Percentiles rank a stretch among this genome's conserved stretches.
Evolutionary conservation across 345 rosid genomes (phyloP).

Genomic region (Rubroshorea leprosula): DNA sequence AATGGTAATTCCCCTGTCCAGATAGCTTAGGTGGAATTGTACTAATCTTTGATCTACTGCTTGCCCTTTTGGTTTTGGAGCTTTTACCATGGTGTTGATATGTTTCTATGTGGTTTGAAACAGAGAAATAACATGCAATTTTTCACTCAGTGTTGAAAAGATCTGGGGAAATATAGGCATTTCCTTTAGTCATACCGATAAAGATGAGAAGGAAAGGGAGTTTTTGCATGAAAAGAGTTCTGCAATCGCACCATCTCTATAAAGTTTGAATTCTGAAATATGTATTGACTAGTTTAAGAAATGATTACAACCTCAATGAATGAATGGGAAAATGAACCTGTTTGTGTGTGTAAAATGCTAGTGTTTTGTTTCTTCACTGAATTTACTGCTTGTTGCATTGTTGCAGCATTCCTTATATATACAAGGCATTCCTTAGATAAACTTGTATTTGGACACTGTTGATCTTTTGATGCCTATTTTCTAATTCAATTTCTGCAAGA

Average conservation of each 20-base stretch:
- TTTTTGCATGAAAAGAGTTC: not conserved
- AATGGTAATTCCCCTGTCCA: not conserved
- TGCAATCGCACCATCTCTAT: too few species aligned
- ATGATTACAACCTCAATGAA: too few species aligned
- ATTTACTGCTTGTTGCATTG: not conserved
- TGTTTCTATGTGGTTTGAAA: not conserved
- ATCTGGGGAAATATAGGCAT: not conserved
- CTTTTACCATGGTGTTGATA: not conserved
- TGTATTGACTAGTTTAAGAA: too few species aligned
- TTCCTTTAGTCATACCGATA: not conserved
- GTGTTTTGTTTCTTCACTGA: not conserved
- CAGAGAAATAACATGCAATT: not conserved
- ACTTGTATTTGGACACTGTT: conserved; percentile 1
- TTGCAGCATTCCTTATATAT: too few species aligned
- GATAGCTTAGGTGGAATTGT: not conserved
- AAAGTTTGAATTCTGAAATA: too few species aligned
- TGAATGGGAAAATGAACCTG: too few species aligned
- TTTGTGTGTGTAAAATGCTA: too few species aligned
- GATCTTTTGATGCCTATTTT: not conserved
- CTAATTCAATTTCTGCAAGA: not conserved
- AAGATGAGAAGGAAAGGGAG: not conserved
- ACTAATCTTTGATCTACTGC: not conserved
- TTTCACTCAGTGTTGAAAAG: not conserved
- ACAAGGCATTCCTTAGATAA: not conserved
- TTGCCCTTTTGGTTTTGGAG: not conserved